phyloP scores from a whole-genome alignment of 306 rosid species.

The Parietaria judaica region DNA sequence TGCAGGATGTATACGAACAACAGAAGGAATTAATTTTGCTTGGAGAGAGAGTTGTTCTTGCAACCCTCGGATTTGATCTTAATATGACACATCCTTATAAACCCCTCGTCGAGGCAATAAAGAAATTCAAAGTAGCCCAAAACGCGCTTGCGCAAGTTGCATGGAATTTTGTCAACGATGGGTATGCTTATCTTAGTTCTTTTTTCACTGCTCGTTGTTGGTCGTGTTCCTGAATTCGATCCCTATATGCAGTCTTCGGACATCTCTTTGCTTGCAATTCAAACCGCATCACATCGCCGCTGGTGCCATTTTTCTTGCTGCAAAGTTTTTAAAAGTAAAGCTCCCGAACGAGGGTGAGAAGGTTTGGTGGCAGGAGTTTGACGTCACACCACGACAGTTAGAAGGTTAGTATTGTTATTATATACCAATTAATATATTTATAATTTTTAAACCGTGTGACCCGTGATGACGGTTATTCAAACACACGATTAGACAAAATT shows the following conservation, averaged over 20 bases:
- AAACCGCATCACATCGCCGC: slow-evolving; percentile 98
- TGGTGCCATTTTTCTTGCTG: slow-evolving; percentile 99
- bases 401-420: slow-evolving; percentile 81
- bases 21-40: slow-evolving; percentile 81
- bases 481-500: too few relatives aligned
- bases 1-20: slow-evolving; percentile 93
- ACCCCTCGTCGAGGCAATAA: slow-evolving; percentile 97
- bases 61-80: slow-evolving; percentile 90
- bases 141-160: slow-evolving; percentile 99
- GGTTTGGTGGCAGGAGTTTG: slow-evolving; percentile 99
- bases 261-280: slow-evolving; percentile 98
- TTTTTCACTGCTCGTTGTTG: slow-evolving; percentile 31
- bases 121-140: slow-evolving; percentile 96
- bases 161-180: slow-evolving; percentile 98
- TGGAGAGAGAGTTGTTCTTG: slow-evolving; percentile 96
- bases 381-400: slow-evolving; percentile 98
- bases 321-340: slow-evolving; percentile 94
- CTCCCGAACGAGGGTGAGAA: slow-evolving; percentile 99
- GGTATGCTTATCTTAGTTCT: slow-evolving; percentile 51
- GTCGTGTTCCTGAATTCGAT: slow-evolving; percentile 52
- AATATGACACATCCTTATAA: slow-evolving; percentile 94
- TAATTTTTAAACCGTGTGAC: too few relatives aligned
- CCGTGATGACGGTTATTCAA: too few relatives aligned
- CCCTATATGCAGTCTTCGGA: slow-evolving; percentile 86
- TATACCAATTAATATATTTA: background rate